Evolutionary conservation across 352 stramenopile species (phyloP).

Genomic region (Globisporangium spiculum): DNA sequence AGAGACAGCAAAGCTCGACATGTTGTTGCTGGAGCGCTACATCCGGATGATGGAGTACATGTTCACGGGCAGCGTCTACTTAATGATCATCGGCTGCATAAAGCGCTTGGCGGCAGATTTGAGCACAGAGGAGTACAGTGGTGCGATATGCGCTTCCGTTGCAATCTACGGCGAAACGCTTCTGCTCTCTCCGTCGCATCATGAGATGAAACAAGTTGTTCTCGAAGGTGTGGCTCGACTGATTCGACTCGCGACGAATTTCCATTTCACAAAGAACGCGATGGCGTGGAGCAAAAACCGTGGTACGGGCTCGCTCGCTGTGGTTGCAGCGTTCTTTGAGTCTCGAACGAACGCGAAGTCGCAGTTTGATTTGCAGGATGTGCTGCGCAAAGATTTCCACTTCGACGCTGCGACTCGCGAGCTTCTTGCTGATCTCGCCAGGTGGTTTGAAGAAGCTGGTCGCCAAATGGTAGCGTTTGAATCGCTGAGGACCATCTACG

Average conservation of each 20-base stretch:
- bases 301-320: slow-evolving; percentile 32
- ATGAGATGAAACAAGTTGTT: slow-evolving; percentile 50
- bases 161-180: slow-evolving; percentile 39
- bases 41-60: slow-evolving; percentile 69
- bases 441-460: slow-evolving; percentile 47
- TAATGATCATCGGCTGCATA: slow-evolving; percentile 55
- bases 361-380: slow-evolving; percentile 47
- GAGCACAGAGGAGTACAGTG: slow-evolving; percentile 32
- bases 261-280: slow-evolving; percentile 65
- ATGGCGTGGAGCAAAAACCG: slow-evolving; percentile 53
- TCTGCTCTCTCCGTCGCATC: slow-evolving; percentile 37
- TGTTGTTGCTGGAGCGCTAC: slow-evolving; percentile 44
- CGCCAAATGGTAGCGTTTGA: slow-evolving; percentile 63
- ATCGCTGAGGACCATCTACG: slow-evolving; percentile 43
- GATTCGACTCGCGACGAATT: slow-evolving; percentile 55
- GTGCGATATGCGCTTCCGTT: slow-evolving; percentile 48
- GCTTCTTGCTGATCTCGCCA: slow-evolving; percentile 29
- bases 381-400: slow-evolving; percentile 35
- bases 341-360: slow-evolving; percentile 18
- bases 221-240: slow-evolving; percentile 49
- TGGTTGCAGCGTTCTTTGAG: slow-evolving; percentile 32
- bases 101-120: slow-evolving; percentile 34
- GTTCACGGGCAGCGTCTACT: slow-evolving; percentile 64
- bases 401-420: slow-evolving; percentile 41
- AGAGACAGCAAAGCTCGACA: slow-evolving; percentile 41